phyloP scores from a whole-genome alignment of 2,329 filamentous ascomycete species.

The Neocatenulostroma microsporum region DNA sequence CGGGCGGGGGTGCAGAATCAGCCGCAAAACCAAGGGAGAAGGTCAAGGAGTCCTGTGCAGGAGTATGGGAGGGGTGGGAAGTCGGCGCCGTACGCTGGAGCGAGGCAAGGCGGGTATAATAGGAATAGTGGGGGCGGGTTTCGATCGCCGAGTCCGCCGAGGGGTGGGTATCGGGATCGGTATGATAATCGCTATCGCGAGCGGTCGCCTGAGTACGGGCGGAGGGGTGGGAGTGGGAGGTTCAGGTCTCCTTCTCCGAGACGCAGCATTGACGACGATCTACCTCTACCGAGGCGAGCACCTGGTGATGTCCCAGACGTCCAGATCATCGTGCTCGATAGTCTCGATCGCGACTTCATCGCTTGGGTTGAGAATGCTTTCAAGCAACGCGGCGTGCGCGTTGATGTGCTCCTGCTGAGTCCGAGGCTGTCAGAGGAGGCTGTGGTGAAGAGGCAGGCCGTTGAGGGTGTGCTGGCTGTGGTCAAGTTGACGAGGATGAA shows the following conservation, averaged over 20 bases:
- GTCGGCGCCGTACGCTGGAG: conserved; percentile 43
- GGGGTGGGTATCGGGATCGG: conserved; percentile 30
- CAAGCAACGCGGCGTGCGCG: conserved; percentile 59
- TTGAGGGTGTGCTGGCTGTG: conserved; percentile 78
- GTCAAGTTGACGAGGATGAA: conserved; percentile 64
- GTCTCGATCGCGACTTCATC: conserved; percentile 72
- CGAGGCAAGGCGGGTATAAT: too few relatives aligned
- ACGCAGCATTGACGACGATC: conserved; percentile 51
- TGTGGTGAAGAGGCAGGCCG: conserved; percentile 75
- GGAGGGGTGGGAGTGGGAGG: conserved; percentile 43
- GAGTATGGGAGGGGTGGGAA: conserved; percentile 46
- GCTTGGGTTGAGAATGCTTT: conserved; percentile 75
- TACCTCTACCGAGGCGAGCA: conserved; percentile 66
- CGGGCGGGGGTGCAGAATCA: conserved; percentile 26
- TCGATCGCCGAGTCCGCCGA: conserved; percentile 41
- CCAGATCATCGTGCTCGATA: conserved; percentile 74
- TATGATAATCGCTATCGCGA: conserved; percentile 30
- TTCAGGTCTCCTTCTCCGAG: conserved; percentile 49
- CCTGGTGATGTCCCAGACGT: conserved; percentile 77
- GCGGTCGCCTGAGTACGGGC: conserved; percentile 35
- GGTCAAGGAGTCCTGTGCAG: conserved; percentile 58
- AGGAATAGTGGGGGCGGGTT: conserved; percentile 9
- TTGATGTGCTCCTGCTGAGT: conserved; percentile 71
- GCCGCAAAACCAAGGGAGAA: conserved; percentile 25
- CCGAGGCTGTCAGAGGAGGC: conserved; percentile 67